Base-by-base conservation (phyloP, 371 early-diverging fungal genomes). In the Mortierella polycephala region DNA sequence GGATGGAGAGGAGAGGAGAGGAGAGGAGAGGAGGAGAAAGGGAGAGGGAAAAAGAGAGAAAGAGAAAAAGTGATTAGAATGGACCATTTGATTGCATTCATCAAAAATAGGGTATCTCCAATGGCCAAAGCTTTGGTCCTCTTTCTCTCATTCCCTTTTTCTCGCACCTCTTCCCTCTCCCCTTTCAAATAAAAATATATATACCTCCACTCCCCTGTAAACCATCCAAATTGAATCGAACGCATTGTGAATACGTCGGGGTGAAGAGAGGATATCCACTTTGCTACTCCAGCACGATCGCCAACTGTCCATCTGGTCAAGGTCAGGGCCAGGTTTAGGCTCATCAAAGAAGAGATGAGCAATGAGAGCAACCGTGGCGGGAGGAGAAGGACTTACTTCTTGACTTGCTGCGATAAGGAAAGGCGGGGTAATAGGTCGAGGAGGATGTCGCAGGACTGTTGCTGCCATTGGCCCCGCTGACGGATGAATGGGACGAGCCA, bases 331-430 rank as follows among this genome's bases (percentile, higher is more conserved):
- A 30, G 4, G 30, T 30, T 30, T 18, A 51, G 51, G 51, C 51
- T 51, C 51, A 51, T 44, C 14, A 13, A 46, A 46, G 45, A 46
- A 30, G 46, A 59, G 30, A 7, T 40, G n/a, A 23, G 18, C 40
- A 41, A 21, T 46, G 18, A 42, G 49, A 46, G 45, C 50, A 47
- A 16, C 30, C 53, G 12, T 44, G 12, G 18, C 12, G 16, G 10
- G 51, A 18, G n/a, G 20, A 51, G 51, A 51, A 18, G 51, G 44
- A 69, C 75, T 75, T 65, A 75, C 75, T 75, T 56, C 75, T 64
- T 1, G 75, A 75, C 65, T 75, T 75, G 66, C 69, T 75, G 7
- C 75, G 69, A 57, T 45, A 44, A 30, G 75, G 75, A 46, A 69
- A 69, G 14, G 70, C 57, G 49, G 75, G 75, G 44, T 65, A 75